phyloP scores from a whole-genome alignment of 192 early-diverging fungal genomes.

The Endogone sp. region DNA sequence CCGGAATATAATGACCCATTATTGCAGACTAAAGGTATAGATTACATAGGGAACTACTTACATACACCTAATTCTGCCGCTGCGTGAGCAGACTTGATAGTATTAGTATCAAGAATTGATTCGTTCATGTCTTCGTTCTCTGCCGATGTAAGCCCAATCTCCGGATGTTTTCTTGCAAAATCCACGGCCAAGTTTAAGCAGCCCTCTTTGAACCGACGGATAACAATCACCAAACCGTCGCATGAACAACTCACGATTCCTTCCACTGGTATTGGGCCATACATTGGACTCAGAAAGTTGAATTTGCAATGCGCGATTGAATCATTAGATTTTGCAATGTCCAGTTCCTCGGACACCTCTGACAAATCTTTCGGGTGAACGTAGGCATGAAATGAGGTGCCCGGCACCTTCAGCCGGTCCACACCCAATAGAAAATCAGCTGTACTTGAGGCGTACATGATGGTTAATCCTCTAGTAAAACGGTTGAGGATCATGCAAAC shows the following conservation, averaged over 20 bases:
- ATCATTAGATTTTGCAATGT: slow-evolving; percentile 29
- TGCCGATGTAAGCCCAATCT: neutral
- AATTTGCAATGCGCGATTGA: slow-evolving; percentile 19
- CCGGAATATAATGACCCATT: no score
- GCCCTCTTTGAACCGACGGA: neutral
- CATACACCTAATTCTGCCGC: neutral
- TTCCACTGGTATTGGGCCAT: neutral
- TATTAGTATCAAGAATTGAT: neutral
- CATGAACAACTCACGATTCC: neutral
- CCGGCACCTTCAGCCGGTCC: slow-evolving; percentile 14
- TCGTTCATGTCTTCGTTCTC: neutral
- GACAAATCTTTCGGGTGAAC: slow-evolving; percentile 24
- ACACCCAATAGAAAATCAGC: slow-evolving; percentile 20
- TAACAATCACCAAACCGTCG: neutral
- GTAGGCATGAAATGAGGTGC: slow-evolving; percentile 25
- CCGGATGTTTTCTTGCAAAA: neutral
- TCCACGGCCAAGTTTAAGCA: neutral
- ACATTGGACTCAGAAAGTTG: neutral
- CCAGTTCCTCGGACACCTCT: slow-evolving; percentile 24
- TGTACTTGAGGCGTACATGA: slow-evolving; percentile 34
- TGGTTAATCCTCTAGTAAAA: slow-evolving; percentile 21
- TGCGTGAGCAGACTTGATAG: neutral
- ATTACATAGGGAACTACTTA: no score
- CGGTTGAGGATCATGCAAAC: slow-evolving; percentile 35
- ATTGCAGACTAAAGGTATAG: no score